Base-by-base conservation (phyloP, 345 rosid species). In the Rhodamnia argentea region DNA sequence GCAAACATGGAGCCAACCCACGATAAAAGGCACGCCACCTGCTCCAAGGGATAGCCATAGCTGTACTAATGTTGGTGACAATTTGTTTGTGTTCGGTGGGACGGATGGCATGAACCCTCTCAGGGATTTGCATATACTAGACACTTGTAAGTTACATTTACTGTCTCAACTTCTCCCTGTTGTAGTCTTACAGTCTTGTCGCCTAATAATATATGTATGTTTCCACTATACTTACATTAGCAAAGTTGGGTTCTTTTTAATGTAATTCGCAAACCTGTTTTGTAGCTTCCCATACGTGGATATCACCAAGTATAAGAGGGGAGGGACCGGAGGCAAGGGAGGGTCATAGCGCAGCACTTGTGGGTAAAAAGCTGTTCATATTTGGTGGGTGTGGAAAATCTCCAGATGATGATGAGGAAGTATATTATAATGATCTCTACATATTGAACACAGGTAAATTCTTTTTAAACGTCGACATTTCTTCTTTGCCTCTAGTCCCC, bases 311-410 rank as follows among this genome's bases (percentile, higher is more conserved):
- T 88, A 92, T 95, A 83, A 94, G 97, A 91, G 99, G 99, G 47
- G 98, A 95, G 53, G 99, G 96, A 83, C 99, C 99, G 12, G 94
- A 91, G 89, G 95, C 98, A 84, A 94, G 99, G 87, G 99, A 98
- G 90, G 98, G 98, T 88, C 99, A 97, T 88, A 91, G 94, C 85
- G 98, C 99, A 75, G 94, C 98, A 13, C 95, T 96, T 82, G 96
- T 97, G 89, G 98, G 99, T 22, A 96, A 91, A 94, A 91, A 94
- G 42, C 93, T 97, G 58, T 97, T 94, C 88, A 89, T 96, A 89
- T 96, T 96, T 92, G 99, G 99, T 85, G 99, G 99, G 74, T 94
- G 96, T 82, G 99, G 99, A 75, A 94, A 94, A 91, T 96, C 98
- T 86, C 85, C 90, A 64, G 89, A 60, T 90, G 87, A 70, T 84